phyloP scores from a whole-genome alignment of 441 rosid genomes.

The Hypseocharis bilobata region DNA sequence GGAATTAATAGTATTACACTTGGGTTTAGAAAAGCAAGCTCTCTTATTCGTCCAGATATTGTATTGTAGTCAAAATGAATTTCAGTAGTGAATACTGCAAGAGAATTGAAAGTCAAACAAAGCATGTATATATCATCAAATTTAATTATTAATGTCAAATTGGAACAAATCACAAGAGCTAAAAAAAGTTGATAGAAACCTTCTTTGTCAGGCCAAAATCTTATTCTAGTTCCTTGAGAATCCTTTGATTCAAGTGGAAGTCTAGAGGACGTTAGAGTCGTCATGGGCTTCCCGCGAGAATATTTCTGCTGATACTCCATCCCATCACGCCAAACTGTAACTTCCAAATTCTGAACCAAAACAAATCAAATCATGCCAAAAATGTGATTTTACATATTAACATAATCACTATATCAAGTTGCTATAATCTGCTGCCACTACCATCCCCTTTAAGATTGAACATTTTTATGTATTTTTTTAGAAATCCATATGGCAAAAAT shows the following conservation, averaged over 20 bases:
- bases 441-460: too few species aligned
- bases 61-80: slow-evolving; percentile 80
- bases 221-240: slow-evolving; percentile 59
- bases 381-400: too few species aligned
- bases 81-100: slow-evolving; percentile 75
- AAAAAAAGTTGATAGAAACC: slow-evolving; percentile 36
- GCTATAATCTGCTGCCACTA: too few species aligned
- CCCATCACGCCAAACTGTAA: slow-evolving; percentile 85
- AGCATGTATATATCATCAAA: slow-evolving; percentile 15
- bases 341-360: slow-evolving; percentile 49
- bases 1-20: slow-evolving; percentile 38
- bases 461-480: too few species aligned
- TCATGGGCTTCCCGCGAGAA: slow-evolving; percentile 80
- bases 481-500: too few species aligned
- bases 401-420: too few species aligned
- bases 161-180: slow-evolving; percentile 3
- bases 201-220: slow-evolving; percentile 95
- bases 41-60: slow-evolving; percentile 77
- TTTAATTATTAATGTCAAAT: slow-evolving; percentile 4
- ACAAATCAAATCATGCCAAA: not conserved
- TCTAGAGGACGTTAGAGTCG: slow-evolving; percentile 42
- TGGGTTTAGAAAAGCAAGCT: slow-evolving; percentile 91
- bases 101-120: slow-evolving; percentile 16
- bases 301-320: slow-evolving; percentile 73
- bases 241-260: slow-evolving; percentile 56